Percentiles rank a stretch among this genome's conserved stretches.
Conservation (phyloP, 1,284 basidiomycete species). For the Psilocybe mexicana region DNA sequence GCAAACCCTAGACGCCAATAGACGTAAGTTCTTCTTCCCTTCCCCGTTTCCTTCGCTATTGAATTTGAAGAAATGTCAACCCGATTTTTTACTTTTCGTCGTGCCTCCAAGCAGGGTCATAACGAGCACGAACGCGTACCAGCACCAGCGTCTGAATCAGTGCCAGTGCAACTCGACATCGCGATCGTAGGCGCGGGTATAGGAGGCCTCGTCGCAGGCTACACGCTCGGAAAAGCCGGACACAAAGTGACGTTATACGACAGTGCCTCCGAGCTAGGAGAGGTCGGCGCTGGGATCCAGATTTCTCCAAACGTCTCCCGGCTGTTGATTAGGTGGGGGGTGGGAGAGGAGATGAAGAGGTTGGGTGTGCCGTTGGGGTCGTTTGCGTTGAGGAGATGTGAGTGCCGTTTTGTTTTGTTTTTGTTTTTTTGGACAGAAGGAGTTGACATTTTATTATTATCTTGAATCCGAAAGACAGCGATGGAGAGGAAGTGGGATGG, state of each 20-base stretch:
- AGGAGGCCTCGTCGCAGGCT: constrained; percentile 50
- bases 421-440: too few relatives aligned
- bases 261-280: constrained; percentile 26
- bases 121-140: too few relatives aligned
- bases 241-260: constrained; percentile 52
- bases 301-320: constrained; percentile 49
- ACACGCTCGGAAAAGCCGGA: constrained; percentile 46
- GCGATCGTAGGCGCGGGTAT: constrained; percentile 54
- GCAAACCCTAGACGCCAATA: too few relatives aligned
- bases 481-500: constrained; percentile 45
- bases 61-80: too few relatives aligned
- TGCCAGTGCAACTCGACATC: constrained; percentile 33
- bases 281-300: constrained; percentile 36
- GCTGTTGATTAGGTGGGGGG: constrained; percentile 54
- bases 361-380: constrained; percentile 43
- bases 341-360: constrained; percentile 41
- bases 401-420: constrained; percentile 10
- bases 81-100: too few relatives aligned
- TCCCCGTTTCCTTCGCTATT: too few relatives aligned
- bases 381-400: constrained; percentile 50
- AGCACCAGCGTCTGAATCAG: too few relatives aligned
- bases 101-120: too few relatives aligned
- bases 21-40: too few relatives aligned
- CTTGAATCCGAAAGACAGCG: constrained; percentile 30
- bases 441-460: too few relatives aligned